Base-by-base conservation (phyloP, 2,329 filamentous ascomycete species). In the Fusarium sp. region DNA sequence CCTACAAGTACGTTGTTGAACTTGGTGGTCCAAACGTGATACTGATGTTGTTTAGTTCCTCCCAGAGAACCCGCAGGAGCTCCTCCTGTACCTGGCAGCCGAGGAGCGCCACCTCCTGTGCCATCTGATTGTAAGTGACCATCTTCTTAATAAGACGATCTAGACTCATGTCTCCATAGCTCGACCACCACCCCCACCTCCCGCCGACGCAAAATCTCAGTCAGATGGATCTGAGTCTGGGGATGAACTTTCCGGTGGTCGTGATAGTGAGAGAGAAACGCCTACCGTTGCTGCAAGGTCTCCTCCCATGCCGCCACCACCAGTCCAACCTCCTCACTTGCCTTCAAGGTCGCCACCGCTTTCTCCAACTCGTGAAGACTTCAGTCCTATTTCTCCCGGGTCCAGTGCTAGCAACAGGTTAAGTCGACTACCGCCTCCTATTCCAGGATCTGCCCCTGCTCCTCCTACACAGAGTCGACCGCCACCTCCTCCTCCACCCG, bases 211-310 rank as follows among this genome's bases (percentile, higher is more conserved):
- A 18, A 84, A 86, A 50, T 92, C 92, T 43, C 90, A 90, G 47
- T 93, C 90, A 62, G 87, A 91, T 66, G 94, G 94, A 30, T 97
- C 94, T 3, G 93, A 92, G 78, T 96, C 95, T 45, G 95, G 97
- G 74, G 95, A 98, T 78, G 95, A 98, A 79, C 83, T 94, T 74
- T 94, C 92, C 12, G 80, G 81, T 76, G 77, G 86, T 74, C 79
- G 81, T 71, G 80, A 83, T 53, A 79, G 85, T 70, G 73, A 81
- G 75, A 56, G 85, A 43, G 72, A 73, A 49, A 32, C 47, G 14
- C 50, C 65, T 46, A 53, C 47, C 18, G 77, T 81, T 30, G 53
- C 67, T 11, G 32, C 64, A 55, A 75, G 75, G 53, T 76, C 77
- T 24, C 84, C 84, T 29, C 84, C 85, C 59, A 82, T 85, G 40